Evolutionary conservation across 345 rosid genomes (phyloP), one percentile per base, ranked within the genome.

Genomic region (Salix udensis): DNA sequence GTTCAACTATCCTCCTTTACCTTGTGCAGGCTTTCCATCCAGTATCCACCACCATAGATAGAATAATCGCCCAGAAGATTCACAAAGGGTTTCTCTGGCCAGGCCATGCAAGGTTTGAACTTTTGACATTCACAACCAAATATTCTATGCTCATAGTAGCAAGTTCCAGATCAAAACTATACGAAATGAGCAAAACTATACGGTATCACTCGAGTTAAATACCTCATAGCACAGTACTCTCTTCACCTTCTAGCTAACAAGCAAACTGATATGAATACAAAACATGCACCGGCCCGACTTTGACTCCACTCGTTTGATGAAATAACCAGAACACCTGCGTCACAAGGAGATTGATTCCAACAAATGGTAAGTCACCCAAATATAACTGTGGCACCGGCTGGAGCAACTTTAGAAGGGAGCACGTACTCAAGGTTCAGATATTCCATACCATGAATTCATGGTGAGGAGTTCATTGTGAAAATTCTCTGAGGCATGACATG

Each of bases 291-390:
- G 4, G 12, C 42, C 42, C 72, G 8, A 53, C n/a, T 30, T 31
- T 55, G 30, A 9, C 18, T 21, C 77, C 28, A 37, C 19, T 5
- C 2, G 26, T 67, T 58, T 62, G 55, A 44, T 53, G 67, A 70
- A 52, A 52, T 23, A 75, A 72, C 30, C 55, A 9, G 62, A 31
- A 36, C 72, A 68, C 53, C 76, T 52, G 78, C 76, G 81, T 40
- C 52, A 31, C 28, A 66, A 40, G 64, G 76, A 69, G 46, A 76
- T 66, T 44, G 67, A 74, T 71, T 68, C 74, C 61, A 67, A 24
- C 69, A 42, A 68, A 68, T 23, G 7, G 70, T 31, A 46, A 65
- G 24, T 46, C 24, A 76, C 24, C 21, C 61, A 65, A 67, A 39
- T 39, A 68, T 24, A 18, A 67, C 16, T 26, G n/a, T 28, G 46